A percentile compares a stretch with the other conserved stretches of the same genome.
These are phyloP conservation scores for Drechslera avenae DNA, from an alignment of 2,329 filamentous ascomycete genomes.

Conservation along the genomic window DNA sequence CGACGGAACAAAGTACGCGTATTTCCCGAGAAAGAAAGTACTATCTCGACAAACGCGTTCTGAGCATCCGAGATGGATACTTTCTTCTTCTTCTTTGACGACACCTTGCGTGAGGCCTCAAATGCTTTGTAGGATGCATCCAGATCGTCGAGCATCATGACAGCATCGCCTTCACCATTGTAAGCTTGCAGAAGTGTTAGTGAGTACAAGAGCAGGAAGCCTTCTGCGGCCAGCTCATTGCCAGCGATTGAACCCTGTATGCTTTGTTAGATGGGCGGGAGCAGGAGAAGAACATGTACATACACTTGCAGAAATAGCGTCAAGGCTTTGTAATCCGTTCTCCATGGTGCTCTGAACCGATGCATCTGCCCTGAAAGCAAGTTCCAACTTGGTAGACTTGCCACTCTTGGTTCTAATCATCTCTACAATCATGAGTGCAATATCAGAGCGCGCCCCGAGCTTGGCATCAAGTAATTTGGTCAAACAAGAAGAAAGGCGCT, in stretches of 20 bases:
- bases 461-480: constrained; percentile 53
- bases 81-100: constrained; percentile 52
- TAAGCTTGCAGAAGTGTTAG: constrained; percentile 87
- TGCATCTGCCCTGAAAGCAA: constrained; percentile 57
- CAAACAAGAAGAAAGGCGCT: constrained; percentile 61
- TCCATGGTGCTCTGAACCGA: constrained; percentile 48
- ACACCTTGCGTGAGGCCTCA: constrained; percentile 71
- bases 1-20: constrained; percentile 84
- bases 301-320: constrained; percentile 36
- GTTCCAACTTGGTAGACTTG: constrained; percentile 45
- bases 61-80: constrained; percentile 29
- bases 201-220: constrained; percentile 80
- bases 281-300: not conserved
- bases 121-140: constrained; percentile 62
- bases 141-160: constrained; percentile 82
- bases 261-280: constrained; percentile 11
- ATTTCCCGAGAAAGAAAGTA: constrained; percentile 87
- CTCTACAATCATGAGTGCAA: constrained; percentile 36
- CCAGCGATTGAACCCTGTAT: constrained; percentile 32
- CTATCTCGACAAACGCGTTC: constrained; percentile 73
- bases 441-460: constrained; percentile 27
- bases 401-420: constrained; percentile 34
- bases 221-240: constrained; percentile 56
- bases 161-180: constrained; percentile 83
- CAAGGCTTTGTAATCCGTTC: constrained; percentile 39